phyloP scores from a whole-genome alignment of 2,329 filamentous ascomycete genomes.

The Alternaria sp. region DNA sequence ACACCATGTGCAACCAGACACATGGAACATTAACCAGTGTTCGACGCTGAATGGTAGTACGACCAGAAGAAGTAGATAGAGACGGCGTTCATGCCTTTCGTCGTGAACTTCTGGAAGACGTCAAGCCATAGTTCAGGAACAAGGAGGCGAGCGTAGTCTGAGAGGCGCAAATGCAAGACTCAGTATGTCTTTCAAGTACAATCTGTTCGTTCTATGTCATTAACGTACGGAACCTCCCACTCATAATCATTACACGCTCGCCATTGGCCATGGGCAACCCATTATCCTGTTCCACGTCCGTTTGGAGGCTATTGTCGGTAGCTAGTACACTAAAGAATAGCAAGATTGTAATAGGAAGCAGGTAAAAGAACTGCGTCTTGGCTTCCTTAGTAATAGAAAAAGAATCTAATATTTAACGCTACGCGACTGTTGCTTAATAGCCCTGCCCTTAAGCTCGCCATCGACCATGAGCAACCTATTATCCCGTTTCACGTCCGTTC shows the following conservation, averaged over 20 bases:
- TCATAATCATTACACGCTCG: conserved; percentile 59
- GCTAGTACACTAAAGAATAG: conserved; percentile 28
- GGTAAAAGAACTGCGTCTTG: conserved; percentile 20
- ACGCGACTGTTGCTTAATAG: too few relatives aligned
- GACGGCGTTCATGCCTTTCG: conserved; percentile 63
- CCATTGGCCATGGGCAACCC: conserved; percentile 62
- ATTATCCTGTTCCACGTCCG: conserved; percentile 61
- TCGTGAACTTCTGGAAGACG: conserved; percentile 64
- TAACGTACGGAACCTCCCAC: conserved; percentile 57
- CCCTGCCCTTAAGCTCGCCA: too few relatives aligned
- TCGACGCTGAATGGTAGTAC: conserved; percentile 58
- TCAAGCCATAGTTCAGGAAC: conserved; percentile 64
- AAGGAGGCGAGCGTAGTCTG: conserved; percentile 61
- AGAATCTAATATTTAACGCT: too few relatives aligned
- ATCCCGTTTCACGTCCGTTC: conserved; percentile 60
- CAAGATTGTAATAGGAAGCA: conserved; percentile 17
- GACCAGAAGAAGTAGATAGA: conserved; percentile 62
- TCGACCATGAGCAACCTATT: conserved; percentile 61
- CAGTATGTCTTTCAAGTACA: not conserved
- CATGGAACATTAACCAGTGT: conserved; percentile 6
- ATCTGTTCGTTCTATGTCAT: not conserved
- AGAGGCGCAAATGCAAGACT: not conserved
- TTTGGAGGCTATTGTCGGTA: conserved; percentile 42
- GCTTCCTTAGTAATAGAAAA: not conserved
- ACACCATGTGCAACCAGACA: too few relatives aligned